These are phyloP conservation scores for Microcera coccophila DNA, from an alignment of 2,329 filamentous ascomycete species.

Conservation along the genomic window DNA sequence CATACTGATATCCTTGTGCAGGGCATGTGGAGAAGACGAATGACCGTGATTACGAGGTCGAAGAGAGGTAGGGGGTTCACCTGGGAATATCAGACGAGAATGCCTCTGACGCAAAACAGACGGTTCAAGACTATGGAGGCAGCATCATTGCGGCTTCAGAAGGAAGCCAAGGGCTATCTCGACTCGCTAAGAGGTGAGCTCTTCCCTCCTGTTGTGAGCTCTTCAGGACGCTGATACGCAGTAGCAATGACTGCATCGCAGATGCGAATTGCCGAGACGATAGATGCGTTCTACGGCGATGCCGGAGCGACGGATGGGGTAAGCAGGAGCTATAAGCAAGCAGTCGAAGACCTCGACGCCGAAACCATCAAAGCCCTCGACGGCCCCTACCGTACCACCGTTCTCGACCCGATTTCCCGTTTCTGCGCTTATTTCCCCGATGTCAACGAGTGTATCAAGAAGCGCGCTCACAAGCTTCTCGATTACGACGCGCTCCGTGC, in stretches of 20 bases:
- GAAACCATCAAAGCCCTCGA: conserved; percentile 98
- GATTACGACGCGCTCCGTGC: conserved; percentile 96
- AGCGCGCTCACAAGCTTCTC: conserved; percentile 95
- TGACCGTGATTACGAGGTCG: conserved; percentile 97
- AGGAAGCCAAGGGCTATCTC: conserved; percentile 96
- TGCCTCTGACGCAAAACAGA: conserved; percentile 44
- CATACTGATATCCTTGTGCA: conserved; percentile 22
- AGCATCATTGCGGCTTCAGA: conserved; percentile 85
- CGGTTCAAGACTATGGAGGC: conserved; percentile 98
- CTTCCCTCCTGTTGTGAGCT: neutral
- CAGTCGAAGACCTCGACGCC: conserved; percentile 93
- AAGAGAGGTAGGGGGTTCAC: conserved; percentile 66
- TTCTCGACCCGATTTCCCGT: conserved; percentile 89
- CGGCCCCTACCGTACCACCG: conserved; percentile 89
- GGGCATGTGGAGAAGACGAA: conserved; percentile 98
- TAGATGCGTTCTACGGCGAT: conserved; percentile 98
- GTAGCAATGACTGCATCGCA: conserved; percentile 97
- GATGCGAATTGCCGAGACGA: conserved; percentile 98
- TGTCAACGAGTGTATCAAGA: conserved; percentile 99
- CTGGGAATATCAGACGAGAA: conserved; percentile 1
- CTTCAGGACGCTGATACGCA: conserved; percentile 11
- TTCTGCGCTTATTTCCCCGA: conserved; percentile 99
- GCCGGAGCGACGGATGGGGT: conserved; percentile 92
- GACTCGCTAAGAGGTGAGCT: conserved; percentile 80
- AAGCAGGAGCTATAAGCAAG: conserved; percentile 95